phyloP scores from a whole-genome alignment of 2,329 filamentous ascomycete genomes.

The Alternaria rosae region DNA sequence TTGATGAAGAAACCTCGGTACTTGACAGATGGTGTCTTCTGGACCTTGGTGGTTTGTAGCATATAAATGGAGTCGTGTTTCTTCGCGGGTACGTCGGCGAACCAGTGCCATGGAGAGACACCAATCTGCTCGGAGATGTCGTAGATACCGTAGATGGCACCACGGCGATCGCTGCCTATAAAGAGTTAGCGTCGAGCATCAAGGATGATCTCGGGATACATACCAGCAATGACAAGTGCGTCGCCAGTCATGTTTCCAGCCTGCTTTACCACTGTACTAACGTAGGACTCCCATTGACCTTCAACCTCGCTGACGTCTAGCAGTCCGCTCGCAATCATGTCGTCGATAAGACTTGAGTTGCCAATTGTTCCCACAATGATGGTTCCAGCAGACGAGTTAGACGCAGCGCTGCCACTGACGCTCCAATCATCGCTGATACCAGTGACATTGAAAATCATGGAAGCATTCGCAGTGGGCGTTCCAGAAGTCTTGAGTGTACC shows the following conservation, averaged over 20 bases:
- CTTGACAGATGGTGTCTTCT: conserved; percentile 68
- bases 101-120: conserved; percentile 75
- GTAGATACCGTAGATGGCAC: conserved; percentile 74
- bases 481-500: conserved; percentile 63
- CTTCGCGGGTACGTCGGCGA: conserved; percentile 67
- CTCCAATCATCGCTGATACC: conserved; percentile 48
- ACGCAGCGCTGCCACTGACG: conserved; percentile 23
- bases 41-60: conserved; percentile 61
- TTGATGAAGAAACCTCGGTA: conserved; percentile 76
- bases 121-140: conserved; percentile 77
- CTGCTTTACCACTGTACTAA: conserved; percentile 64
- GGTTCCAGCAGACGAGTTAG: conserved; percentile 46
- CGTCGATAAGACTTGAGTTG: conserved; percentile 68
- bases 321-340: conserved; percentile 62
- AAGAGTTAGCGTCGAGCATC: conserved; percentile 10
- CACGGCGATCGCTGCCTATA: conserved; percentile 66
- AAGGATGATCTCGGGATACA: background rate
- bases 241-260: conserved; percentile 64
- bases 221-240: conserved; percentile 71
- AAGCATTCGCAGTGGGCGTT: conserved; percentile 56
- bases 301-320: conserved; percentile 65
- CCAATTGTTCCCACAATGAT: conserved; percentile 75
- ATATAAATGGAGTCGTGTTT: conserved; percentile 64
- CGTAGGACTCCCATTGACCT: conserved; percentile 75
- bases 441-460: conserved; percentile 53